phyloP scores from a whole-genome alignment of 78 protist species.

The Cavenderia fasciculata region DNA sequence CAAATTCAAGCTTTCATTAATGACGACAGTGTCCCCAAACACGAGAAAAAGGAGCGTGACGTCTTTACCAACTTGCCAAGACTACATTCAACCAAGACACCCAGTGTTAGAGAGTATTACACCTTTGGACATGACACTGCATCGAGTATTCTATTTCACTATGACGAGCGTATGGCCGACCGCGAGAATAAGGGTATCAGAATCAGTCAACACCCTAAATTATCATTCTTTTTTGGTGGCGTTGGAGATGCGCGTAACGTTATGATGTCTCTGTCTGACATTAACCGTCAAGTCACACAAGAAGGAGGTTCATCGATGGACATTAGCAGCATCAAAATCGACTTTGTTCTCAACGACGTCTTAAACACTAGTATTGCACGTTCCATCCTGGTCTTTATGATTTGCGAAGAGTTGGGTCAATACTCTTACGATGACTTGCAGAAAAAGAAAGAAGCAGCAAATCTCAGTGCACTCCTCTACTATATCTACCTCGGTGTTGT shows the following conservation, averaged over 20 bases:
- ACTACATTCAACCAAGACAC: too few relatives aligned
- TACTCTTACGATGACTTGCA: background rate
- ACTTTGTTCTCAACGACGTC: background rate
- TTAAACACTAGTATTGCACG: background rate
- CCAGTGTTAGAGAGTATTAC: too few relatives aligned
- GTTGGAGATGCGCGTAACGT: background rate
- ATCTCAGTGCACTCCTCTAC: background rate
- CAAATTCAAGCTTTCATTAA: too few relatives aligned
- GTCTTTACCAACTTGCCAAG: too few relatives aligned
- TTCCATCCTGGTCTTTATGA: background rate
- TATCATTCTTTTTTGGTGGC: slow-evolving; percentile 9
- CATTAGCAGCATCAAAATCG: background rate
- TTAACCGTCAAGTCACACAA: background rate
- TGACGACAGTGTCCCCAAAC: too few relatives aligned
- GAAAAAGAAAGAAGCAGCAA: background rate
- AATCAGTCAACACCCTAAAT: background rate
- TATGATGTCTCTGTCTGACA: background rate
- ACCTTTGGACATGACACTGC: too few relatives aligned
- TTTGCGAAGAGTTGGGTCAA: too few relatives aligned
- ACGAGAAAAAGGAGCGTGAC: too few relatives aligned
- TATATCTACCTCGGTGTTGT: background rate
- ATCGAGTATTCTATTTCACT: too few relatives aligned
- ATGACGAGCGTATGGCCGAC: too few relatives aligned
- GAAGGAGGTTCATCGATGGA: background rate
- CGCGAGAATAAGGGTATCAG: too few relatives aligned